Percentiles rank a stretch among this genome's conserved stretches.
These are phyloP conservation scores for Clarireedia paspali DNA, from an alignment of 2,329 filamentous ascomycete genomes.

Conservation along the genomic window DNA sequence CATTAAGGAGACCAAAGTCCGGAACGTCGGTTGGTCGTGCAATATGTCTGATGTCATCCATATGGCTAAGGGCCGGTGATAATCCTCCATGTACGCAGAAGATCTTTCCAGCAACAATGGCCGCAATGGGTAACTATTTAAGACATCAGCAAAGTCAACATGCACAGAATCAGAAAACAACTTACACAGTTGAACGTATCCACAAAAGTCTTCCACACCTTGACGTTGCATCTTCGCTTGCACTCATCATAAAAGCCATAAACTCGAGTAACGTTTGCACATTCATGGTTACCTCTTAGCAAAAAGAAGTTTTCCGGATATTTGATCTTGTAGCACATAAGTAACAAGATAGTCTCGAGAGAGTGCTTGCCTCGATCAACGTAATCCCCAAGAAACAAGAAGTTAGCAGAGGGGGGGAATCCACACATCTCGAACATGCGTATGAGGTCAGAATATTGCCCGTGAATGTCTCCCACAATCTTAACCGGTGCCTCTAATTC, in stretches of 20 bases:
- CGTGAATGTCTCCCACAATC: constrained; percentile 94
- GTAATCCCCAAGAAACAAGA: constrained; percentile 90
- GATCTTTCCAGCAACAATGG: constrained; percentile 96
- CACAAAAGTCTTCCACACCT: constrained; percentile 96
- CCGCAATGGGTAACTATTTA: constrained; percentile 69
- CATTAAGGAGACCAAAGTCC: constrained; percentile 91
- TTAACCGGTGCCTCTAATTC: constrained; percentile 94
- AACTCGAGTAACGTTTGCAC: constrained; percentile 89
- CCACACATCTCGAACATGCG: constrained; percentile 98
- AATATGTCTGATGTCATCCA: constrained; percentile 98
- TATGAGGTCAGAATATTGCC: constrained; percentile 92
- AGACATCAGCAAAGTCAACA: constrained; percentile 12
- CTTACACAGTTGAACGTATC: constrained; percentile 80
- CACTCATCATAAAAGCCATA: constrained; percentile 99
- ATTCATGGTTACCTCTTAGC: constrained; percentile 90
- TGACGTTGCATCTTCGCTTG: constrained; percentile 92
- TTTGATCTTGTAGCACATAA: constrained; percentile 95
- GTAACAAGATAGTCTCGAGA: constrained; percentile 83
- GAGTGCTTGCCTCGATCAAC: constrained; percentile 96
- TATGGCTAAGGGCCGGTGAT: constrained; percentile 84
- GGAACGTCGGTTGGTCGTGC: constrained; percentile 93
- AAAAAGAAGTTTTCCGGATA: constrained; percentile 97
- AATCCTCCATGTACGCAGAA: constrained; percentile 96
- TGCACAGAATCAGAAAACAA: neutral
- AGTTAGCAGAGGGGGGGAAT: constrained; percentile 87